These are phyloP conservation scores for Microsporum canis DNA, from an alignment of 2,329 filamentous ascomycete species.

Conservation along the genomic window DNA sequence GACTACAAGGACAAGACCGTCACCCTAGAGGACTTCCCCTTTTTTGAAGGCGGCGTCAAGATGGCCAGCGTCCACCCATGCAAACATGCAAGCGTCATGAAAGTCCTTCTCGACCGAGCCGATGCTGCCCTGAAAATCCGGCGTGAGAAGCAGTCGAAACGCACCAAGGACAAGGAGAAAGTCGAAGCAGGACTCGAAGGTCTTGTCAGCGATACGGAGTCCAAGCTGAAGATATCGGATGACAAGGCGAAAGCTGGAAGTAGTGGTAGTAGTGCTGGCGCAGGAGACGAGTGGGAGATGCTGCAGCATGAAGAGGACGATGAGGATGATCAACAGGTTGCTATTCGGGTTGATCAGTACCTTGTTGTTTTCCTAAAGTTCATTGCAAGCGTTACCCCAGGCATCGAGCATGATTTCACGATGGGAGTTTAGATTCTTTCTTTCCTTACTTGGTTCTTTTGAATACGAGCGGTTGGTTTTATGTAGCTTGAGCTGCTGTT, in stretches of 20 bases:
- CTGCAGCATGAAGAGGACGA: slow-evolving; percentile 40
- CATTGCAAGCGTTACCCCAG: slow-evolving; percentile 82
- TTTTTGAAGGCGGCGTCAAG: slow-evolving; percentile 82
- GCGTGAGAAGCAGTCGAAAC: slow-evolving; percentile 60
- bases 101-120: slow-evolving; percentile 85
- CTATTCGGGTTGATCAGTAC: slow-evolving; percentile 42
- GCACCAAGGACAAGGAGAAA: slow-evolving; percentile 45
- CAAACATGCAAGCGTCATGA: slow-evolving; percentile 97
- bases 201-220: slow-evolving; percentile 63
- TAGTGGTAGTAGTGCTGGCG: slow-evolving; percentile 22
- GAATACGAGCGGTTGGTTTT: too few species aligned
- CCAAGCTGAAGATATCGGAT: slow-evolving; percentile 49
- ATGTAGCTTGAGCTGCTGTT: too few species aligned
- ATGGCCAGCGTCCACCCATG: slow-evolving; percentile 96
- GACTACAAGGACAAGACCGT: slow-evolving; percentile 99
- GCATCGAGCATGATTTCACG: slow-evolving; percentile 95
- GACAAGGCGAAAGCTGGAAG: slow-evolving; percentile 25
- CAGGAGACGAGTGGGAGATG: slow-evolving; percentile 54
- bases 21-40: slow-evolving; percentile 93
- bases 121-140: slow-evolving; percentile 86
- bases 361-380: slow-evolving; percentile 49
- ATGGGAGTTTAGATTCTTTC: slow-evolving; percentile 62
- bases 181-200: slow-evolving; percentile 62
- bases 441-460: background rate
- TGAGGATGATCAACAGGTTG: slow-evolving; percentile 35